Percentiles rank a stretch among this genome's conserved stretches.
These are phyloP conservation scores for Euryodendron excelsum DNA, from an alignment of 148 eudicot genomes.

Conservation along the genomic window DNA sequence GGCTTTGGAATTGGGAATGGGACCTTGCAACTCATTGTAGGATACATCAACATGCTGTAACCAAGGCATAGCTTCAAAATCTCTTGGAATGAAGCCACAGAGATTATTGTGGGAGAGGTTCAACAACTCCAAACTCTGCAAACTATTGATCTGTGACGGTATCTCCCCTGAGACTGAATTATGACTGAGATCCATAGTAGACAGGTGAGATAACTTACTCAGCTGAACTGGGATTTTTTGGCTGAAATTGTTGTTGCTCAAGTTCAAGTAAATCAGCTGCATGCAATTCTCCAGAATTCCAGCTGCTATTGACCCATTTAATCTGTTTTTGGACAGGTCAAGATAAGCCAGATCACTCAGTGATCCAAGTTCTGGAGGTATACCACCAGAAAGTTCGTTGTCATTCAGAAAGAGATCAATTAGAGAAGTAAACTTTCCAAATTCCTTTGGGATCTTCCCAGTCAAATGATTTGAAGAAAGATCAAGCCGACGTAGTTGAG, in stretches of 20 bases:
- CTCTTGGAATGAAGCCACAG: constrained; percentile 31
- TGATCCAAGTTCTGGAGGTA: constrained; percentile 33
- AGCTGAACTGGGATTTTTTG: no score
- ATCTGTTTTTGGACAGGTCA: constrained; percentile 33
- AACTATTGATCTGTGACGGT: constrained; percentile 22
- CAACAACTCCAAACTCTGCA: constrained; percentile 26
- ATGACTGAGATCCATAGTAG: no score
- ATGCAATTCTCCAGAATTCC: no score
- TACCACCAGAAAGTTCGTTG: constrained; percentile 32
- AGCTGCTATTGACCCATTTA: no score
- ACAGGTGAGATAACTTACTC: no score
- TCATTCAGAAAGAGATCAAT: constrained; percentile 29
- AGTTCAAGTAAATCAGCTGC: no score
- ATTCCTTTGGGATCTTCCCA: no score
- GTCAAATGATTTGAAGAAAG: no score
- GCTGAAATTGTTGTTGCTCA: no score
- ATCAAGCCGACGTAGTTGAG: no score
- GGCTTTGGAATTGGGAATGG: constrained; percentile 30
- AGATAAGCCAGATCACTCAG: constrained; percentile 29
- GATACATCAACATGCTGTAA: constrained; percentile 27
- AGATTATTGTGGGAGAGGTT: constrained; percentile 37
- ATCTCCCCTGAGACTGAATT: constrained; percentile 34
- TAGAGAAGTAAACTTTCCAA: constrained; percentile 26
- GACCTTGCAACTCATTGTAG: constrained; percentile 35
- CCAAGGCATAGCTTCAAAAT: constrained; percentile 32